Conservation (phyloP, 768 basidiomycete species). For the Kwoniella sp. region DNA sequence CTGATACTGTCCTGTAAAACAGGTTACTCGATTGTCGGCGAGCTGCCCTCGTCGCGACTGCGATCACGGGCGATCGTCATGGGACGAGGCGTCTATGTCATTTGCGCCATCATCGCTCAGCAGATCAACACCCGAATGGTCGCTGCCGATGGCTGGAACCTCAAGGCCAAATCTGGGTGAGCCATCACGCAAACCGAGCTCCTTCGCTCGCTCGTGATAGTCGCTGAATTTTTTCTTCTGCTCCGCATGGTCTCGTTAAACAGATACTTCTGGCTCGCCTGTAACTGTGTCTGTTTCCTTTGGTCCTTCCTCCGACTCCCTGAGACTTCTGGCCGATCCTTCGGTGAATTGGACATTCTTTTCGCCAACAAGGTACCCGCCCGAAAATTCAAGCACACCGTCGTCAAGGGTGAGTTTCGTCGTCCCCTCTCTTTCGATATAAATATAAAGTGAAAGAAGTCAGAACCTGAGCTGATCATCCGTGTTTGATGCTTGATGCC, state of each 20-base stretch:
- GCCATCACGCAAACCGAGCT: not conserved
- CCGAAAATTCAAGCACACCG: conserved; percentile 30
- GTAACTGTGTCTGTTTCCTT: conserved; percentile 27
- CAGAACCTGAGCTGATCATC: not conserved
- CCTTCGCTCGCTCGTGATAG: not conserved
- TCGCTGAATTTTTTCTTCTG: not conserved
- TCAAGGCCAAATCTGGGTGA: conserved; percentile 37
- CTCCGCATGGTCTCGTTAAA: not conserved
- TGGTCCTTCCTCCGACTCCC: conserved; percentile 46
- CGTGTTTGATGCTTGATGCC: not conserved
- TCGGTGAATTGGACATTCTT: conserved; percentile 49
- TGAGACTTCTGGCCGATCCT: conserved; percentile 40
- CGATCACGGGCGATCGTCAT: conserved; percentile 31
- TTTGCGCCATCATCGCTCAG: conserved; percentile 24
- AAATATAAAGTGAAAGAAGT: no score
- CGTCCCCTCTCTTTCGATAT: not conserved
- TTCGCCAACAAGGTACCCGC: conserved; percentile 42
- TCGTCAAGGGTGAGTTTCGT: conserved; percentile 23
- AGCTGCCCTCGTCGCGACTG: conserved; percentile 32
- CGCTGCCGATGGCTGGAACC: conserved; percentile 30
- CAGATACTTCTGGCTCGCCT: conserved; percentile 36
- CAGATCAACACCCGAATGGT: conserved; percentile 34
- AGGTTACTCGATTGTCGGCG: conserved; percentile 38
- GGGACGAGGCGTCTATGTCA: conserved; percentile 30
- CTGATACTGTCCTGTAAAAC: conserved; percentile 6